Base-by-base conservation (phyloP, 495 filamentous ascomycete species). In the Barbatosphaeria neglecta region DNA sequence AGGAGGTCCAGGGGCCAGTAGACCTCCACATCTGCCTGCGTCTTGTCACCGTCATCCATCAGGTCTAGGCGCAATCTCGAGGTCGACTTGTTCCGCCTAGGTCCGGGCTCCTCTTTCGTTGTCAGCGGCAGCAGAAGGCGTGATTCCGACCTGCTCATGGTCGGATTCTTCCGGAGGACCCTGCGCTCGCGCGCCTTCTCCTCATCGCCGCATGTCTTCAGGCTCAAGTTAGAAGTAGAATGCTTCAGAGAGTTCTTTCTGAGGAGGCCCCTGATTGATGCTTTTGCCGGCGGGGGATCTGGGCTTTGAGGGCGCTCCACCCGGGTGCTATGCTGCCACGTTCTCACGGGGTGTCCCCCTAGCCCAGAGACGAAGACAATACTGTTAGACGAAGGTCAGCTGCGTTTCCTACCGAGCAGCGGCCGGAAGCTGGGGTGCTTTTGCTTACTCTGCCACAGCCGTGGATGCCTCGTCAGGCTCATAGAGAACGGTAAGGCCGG, bases 1-100 rank as follows among this genome's bases (percentile, higher is more conserved):
- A 67, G 52, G 17, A 66, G 44, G 28, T 64, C 61, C 9, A 61
- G 43, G 13, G 64, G 64, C 64, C 64, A 67, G 48, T 54, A 66
- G 3, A 53, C 37, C 7, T 62, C 59, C 18, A 44, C 38, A 1
- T 45, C 20, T 22, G 22, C 19, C 18, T 4, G 37, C 25, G 46
- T 23, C 10, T 41, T 22, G 10, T 22, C 22, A 8, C 33, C 28
- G 13, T 48, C 38, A 13, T 42, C 47, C 16, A 44, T 15, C 27
- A 50, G 46, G 38, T 51, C 49, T 1, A 57, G 47, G 28, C 43
- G 53, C 16, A 51, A 18, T 18, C 47, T 50, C 6, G 58, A 54
- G 0, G 52, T 40, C 8, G 54, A 61, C 47, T 58, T 60, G 39
- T 41, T 41, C 16, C 39, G 20, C 39, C 19, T 22, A 6, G 39